phyloP scores from a whole-genome alignment of 257 asterid species.

The Solanum virginianum region DNA sequence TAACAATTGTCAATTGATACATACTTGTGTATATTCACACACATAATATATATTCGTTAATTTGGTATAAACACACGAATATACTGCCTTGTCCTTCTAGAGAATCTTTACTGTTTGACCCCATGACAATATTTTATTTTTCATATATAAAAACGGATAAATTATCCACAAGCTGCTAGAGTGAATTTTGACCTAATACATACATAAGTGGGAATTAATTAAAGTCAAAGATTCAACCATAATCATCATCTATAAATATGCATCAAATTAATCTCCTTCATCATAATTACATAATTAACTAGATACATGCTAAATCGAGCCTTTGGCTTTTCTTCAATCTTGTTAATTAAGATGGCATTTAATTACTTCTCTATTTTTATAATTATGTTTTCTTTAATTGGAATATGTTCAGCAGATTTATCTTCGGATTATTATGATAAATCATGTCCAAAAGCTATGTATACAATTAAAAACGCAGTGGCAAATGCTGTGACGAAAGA shows the following conservation, averaged over 20 bases:
- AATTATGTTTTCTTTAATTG: background rate
- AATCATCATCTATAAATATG: background rate
- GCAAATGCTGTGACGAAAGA: slow-evolving; percentile 27
- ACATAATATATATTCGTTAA: no score
- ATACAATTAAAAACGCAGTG: slow-evolving; percentile 25
- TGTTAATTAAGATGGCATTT: background rate
- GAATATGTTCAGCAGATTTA: slow-evolving; percentile 9
- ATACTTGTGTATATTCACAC: no score
- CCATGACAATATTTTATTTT: background rate
- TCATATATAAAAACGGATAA: background rate
- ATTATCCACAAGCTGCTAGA: background rate
- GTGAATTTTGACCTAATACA: background rate
- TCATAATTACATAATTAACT: background rate
- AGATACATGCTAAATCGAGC: background rate
- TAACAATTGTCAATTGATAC: no score
- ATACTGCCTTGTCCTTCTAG: background rate
- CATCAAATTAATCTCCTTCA: background rate
- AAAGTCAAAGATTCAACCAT: background rate
- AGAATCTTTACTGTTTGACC: background rate
- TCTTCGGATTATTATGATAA: slow-evolving; percentile 21
- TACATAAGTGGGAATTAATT: background rate
- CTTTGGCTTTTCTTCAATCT: background rate
- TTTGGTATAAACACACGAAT: background rate
- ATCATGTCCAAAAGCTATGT: slow-evolving; percentile 41
- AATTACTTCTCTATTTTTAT: background rate